Percentiles rank a stretch among this genome's conserved stretches.
Evolutionary conservation across 2,329 filamentous ascomycete genomes (phyloP).

Genomic region (Apiospora rasikravindrae): DNA sequence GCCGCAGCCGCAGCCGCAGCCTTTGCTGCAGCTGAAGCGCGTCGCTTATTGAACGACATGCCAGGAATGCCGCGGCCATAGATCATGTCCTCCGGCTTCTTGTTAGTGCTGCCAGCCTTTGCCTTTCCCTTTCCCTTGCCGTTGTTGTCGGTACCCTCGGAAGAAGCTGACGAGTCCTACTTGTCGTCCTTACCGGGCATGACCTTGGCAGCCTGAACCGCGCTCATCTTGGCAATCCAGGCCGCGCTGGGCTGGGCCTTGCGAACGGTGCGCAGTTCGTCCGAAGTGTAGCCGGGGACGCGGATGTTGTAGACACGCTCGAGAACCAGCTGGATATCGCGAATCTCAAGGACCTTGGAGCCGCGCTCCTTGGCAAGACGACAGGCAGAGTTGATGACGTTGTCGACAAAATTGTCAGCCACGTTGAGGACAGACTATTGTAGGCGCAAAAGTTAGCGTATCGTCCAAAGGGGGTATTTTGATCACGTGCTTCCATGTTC

Average conservation of each 20-base stretch:
- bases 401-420: conserved; percentile 94
- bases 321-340: conserved; percentile 81
- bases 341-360: conserved; percentile 87
- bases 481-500: not conserved
- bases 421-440: conserved; percentile 80
- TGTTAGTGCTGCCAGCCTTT: not conserved
- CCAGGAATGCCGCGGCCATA: not conserved
- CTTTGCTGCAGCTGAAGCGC: not conserved
- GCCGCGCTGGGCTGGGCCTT: conserved; percentile 87
- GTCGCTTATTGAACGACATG: not conserved
- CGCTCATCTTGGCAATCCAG: conserved; percentile 97
- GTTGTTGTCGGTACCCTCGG: not conserved
- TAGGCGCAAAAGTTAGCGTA: not conserved
- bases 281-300: conserved; percentile 91
- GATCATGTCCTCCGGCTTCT: not conserved
- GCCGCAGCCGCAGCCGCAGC: not conserved
- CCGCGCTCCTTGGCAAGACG: conserved; percentile 91
- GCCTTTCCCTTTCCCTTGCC: not conserved
- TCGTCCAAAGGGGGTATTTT: not conserved
- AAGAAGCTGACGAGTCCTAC: conserved; percentile 32
- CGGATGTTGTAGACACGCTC: conserved; percentile 89
- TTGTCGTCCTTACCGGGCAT: conserved; percentile 65
- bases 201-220: conserved; percentile 91
- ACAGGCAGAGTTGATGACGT: conserved; percentile 84
- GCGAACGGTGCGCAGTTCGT: conserved; percentile 91